Percentiles rank a stretch among this genome's conserved stretches.
Conservation (phyloP, 1,139 yeast species). For the Debaryomyces subglobosus region DNA sequence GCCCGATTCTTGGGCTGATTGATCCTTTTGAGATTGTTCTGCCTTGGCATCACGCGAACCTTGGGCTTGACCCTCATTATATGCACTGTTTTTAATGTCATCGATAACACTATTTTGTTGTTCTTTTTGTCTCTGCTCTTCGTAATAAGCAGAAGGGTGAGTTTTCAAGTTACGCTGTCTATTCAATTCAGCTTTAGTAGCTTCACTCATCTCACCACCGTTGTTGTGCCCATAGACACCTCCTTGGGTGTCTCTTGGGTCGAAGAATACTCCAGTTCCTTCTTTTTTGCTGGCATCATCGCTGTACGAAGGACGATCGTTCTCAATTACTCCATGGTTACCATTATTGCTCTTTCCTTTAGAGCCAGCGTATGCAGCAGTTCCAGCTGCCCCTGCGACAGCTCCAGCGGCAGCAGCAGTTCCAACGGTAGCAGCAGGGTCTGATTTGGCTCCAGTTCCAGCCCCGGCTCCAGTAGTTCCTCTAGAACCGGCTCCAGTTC, state of each 20-base stretch:
- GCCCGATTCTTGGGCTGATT: background rate
- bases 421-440: slow-evolving; percentile 8
- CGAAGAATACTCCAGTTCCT: slow-evolving; percentile 39
- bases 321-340: slow-evolving; percentile 16
- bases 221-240: slow-evolving; percentile 25
- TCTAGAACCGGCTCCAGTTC: slow-evolving; percentile 5
- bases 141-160: slow-evolving; percentile 30
- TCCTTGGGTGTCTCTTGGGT: slow-evolving; percentile 43
- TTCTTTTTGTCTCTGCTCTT: slow-evolving; percentile 18
- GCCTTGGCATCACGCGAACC: slow-evolving; percentile 15
- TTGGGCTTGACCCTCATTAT: slow-evolving; percentile 20
- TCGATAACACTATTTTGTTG: slow-evolving; percentile 11
- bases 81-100: slow-evolving; percentile 21
- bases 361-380: slow-evolving; percentile 5
- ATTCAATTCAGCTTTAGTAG: slow-evolving; percentile 31
- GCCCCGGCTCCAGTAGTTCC: slow-evolving; percentile 10
- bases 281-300: slow-evolving; percentile 30
- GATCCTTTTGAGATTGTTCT: background rate
- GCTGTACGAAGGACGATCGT: slow-evolving; percentile 30
- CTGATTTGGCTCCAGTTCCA: slow-evolving; percentile 6
- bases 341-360: background rate
- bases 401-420: slow-evolving; percentile 6
- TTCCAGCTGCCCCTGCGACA: slow-evolving; percentile 9
- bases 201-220: slow-evolving; percentile 21
- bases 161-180: slow-evolving; percentile 32